These are phyloP conservation scores for Chytridium lagenaria DNA, from an alignment of 371 early-diverging fungal genomes.

Conservation along the genomic window DNA sequence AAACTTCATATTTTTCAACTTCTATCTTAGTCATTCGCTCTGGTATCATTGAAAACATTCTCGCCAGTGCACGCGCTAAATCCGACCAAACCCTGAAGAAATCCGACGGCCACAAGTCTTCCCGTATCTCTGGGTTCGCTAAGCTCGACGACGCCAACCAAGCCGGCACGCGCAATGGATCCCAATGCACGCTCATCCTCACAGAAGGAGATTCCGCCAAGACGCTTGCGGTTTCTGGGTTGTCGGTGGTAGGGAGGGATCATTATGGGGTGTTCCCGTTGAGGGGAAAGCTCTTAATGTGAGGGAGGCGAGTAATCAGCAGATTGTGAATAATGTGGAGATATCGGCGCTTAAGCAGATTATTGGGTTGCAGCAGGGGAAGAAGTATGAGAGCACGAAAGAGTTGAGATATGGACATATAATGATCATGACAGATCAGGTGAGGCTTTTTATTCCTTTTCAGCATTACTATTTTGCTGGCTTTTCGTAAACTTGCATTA, in stretches of 20 bases:
- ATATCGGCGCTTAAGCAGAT: conserved; percentile 95
- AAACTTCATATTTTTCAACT: too few relatives aligned
- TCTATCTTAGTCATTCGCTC: too few relatives aligned
- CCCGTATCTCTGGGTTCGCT: conserved; percentile 83
- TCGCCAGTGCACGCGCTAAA: conserved; percentile 81
- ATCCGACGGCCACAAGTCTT: conserved; percentile 84
- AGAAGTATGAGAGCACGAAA: conserved; percentile 75
- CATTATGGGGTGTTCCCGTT: conserved; percentile 98
- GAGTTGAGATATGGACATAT: conserved; percentile 95
- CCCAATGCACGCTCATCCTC: conserved; percentile 95
- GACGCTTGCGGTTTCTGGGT: conserved; percentile 92
- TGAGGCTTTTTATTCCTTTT: conserved; percentile 23
- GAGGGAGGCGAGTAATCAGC: conserved; percentile 85
- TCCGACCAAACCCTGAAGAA: conserved; percentile 89
- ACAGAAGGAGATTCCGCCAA: conserved; percentile 99
- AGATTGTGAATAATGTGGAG: conserved; percentile 91
- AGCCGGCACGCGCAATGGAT: conserved; percentile 86
- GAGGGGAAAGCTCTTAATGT: conserved; percentile 99
- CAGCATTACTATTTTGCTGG: too few relatives aligned
- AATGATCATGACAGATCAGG: conserved; percentile 99
- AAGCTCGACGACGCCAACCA: conserved; percentile 99
- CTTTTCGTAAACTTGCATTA: too few relatives aligned
- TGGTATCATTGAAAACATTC: conserved; percentile 81
- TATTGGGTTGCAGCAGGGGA: conserved; percentile 94
- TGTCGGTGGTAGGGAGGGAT: conserved; percentile 95